Conservation (phyloP, 2,329 filamentous ascomycete species). For the Fusarium circinatum region DNA sequence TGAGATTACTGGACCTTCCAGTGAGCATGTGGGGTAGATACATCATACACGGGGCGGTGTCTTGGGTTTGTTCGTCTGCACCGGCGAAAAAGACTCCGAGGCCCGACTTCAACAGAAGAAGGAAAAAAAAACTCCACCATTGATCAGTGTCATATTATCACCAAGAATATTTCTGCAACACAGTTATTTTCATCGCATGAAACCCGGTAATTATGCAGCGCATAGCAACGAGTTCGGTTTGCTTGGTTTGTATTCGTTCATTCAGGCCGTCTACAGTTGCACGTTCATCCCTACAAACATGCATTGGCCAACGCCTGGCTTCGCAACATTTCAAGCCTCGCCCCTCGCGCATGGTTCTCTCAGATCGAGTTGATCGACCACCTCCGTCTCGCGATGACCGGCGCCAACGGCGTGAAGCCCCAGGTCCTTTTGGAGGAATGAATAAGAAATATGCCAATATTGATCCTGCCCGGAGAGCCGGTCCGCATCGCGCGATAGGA, state of each 20-base stretch:
- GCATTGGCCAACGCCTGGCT: slow-evolving; percentile 50
- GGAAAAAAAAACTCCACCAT: slow-evolving; percentile 13
- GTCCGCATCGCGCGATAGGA: slow-evolving; percentile 22
- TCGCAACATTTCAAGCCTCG: slow-evolving; percentile 50
- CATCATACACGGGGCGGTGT: background rate
- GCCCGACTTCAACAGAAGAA: slow-evolving; percentile 19
- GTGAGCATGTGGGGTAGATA: background rate
- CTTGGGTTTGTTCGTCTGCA: background rate
- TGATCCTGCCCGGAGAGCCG: slow-evolving; percentile 40
- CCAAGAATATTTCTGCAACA: slow-evolving; percentile 1
- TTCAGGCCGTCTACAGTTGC: slow-evolving; percentile 19
- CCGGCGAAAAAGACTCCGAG: slow-evolving; percentile 37
- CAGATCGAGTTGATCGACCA: slow-evolving; percentile 60
- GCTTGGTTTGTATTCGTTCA: slow-evolving; percentile 38
- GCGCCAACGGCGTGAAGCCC: slow-evolving; percentile 51
- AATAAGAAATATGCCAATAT: slow-evolving; percentile 62
- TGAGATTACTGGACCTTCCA: background rate
- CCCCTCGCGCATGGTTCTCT: slow-evolving; percentile 69
- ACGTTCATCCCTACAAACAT: slow-evolving; percentile 45
- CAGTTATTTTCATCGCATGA: background rate
- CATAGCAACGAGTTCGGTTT: slow-evolving; percentile 36
- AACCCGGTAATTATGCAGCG: slow-evolving; percentile 37
- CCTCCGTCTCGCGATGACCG: slow-evolving; percentile 50
- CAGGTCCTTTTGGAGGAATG: slow-evolving; percentile 66
- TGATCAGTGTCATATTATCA: background rate